phyloP scores from a whole-genome alignment of 176 grass and related monocot genomes.

The Oropetium thomaeum region DNA sequence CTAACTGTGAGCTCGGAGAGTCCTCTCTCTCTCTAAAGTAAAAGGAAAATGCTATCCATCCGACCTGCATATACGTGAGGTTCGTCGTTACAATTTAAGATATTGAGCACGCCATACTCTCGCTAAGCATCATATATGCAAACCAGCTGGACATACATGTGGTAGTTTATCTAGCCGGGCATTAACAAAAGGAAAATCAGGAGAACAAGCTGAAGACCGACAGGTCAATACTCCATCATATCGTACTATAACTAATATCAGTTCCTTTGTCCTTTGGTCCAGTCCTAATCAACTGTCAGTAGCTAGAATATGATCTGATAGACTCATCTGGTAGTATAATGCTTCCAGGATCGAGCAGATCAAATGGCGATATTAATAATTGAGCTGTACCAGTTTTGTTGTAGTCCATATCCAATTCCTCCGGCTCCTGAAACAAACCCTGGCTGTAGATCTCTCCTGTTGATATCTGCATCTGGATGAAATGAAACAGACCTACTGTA shows the following conservation, averaged over 20 bases:
- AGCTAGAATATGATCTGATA: not conserved
- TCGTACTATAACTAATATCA: not conserved
- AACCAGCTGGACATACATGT: not conserved
- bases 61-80: not conserved
- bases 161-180: not conserved
- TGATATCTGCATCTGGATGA: too few species aligned
- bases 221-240: constrained; percentile 5
- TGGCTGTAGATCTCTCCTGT: too few species aligned
- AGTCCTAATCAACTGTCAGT: not conserved
- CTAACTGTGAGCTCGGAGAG: too few species aligned
- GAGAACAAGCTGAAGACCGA: not conserved
- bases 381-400: not conserved
- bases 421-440: too few species aligned
- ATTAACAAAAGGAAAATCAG: not conserved
- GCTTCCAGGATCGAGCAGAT: not conserved
- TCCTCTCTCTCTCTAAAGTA: too few species aligned
- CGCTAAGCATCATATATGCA: not conserved
- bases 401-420: not conserved
- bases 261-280: not conserved
- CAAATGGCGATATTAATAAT: not conserved
- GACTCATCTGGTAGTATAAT: not conserved
- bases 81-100: not conserved
- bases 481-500: too few species aligned
- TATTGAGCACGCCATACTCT: constrained; percentile 6
- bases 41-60: too few species aligned